These are phyloP conservation scores for Conoideocrella luteorostrata DNA, from an alignment of 2,329 filamentous ascomycete genomes.

Conservation along the genomic window DNA sequence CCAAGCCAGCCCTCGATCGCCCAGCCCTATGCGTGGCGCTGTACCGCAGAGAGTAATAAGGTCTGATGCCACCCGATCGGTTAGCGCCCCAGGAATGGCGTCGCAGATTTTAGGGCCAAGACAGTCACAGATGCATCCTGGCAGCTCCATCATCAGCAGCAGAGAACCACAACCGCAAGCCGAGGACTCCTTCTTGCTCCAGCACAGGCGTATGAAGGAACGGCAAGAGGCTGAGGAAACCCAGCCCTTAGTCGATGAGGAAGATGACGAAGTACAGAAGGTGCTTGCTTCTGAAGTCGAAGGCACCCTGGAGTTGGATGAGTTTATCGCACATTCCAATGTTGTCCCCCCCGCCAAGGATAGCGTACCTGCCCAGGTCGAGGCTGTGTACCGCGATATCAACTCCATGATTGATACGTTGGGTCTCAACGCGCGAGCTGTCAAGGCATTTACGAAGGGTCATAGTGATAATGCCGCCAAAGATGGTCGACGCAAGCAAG, in stretches of 20 bases:
- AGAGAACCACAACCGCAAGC: constrained; percentile 26
- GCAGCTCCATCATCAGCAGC: constrained; percentile 32
- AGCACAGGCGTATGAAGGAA: constrained; percentile 46
- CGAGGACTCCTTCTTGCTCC: constrained; percentile 42
- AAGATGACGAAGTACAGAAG: constrained; percentile 61
- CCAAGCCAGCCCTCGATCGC: constrained; percentile 59
- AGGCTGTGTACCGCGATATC: constrained; percentile 69
- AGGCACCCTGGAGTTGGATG: constrained; percentile 56
- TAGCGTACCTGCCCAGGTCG: constrained; percentile 55
- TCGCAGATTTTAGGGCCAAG: constrained; percentile 44
- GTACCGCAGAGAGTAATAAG: constrained; percentile 44
- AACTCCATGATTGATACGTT: constrained; percentile 93
- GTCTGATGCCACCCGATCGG: constrained; percentile 47
- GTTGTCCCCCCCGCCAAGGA: constrained; percentile 46
- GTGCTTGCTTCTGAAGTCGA: constrained; percentile 55
- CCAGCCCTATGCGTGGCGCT: constrained; percentile 61
- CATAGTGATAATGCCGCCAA: constrained; percentile 52
- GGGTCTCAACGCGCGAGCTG: constrained; percentile 70
- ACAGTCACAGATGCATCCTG: constrained; percentile 29
- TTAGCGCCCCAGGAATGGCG: constrained; percentile 54
- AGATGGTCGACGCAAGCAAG: constrained; percentile 51
- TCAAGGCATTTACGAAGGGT: constrained; percentile 60
- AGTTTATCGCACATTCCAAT: constrained; percentile 60
- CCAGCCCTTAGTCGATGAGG: constrained; percentile 56
- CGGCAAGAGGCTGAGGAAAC: constrained; percentile 51